Evolutionary conservation across 2,329 filamentous ascomycete genomes (phyloP).

Genomic region (Xylaria sp.): DNA sequence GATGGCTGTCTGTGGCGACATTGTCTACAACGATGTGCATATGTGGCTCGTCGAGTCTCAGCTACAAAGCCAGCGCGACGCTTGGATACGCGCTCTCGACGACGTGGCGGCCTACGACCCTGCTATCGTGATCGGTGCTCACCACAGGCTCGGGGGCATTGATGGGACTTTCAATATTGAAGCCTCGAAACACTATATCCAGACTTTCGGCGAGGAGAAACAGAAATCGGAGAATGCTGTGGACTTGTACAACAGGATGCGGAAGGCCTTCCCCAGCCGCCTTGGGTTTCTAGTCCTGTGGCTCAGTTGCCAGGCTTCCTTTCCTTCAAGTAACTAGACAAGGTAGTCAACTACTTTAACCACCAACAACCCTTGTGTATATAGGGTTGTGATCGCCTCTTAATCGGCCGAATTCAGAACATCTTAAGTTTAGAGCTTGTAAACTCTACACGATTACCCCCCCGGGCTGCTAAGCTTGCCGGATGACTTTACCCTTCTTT

Average conservation of each 20-base stretch:
- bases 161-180: constrained; percentile 21
- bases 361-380: background rate
- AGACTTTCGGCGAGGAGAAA: constrained; percentile 4
- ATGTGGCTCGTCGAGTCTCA: constrained; percentile 33
- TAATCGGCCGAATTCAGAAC: background rate
- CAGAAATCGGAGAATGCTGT: background rate
- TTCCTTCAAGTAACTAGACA: background rate
- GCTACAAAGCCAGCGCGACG: constrained; percentile 9
- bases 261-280: constrained; percentile 1
- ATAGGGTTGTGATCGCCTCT: background rate
- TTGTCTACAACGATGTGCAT: constrained; percentile 32
- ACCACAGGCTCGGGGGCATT: constrained; percentile 6
- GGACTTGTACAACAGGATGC: background rate
- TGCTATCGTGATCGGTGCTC: constrained; percentile 1
- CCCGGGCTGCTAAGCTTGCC: background rate
- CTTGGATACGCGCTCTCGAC: constrained; percentile 9
- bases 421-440: background rate
- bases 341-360: background rate
- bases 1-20: constrained; percentile 53
- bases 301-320: constrained; percentile 3
- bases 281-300: background rate
- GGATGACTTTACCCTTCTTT: background rate
- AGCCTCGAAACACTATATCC: constrained; percentile 15
- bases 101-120: constrained; percentile 1
- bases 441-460: background rate